These are phyloP conservation scores for Abortiporus biennis DNA, from an alignment of 1,284 basidiomycete genomes.

Conservation along the genomic window DNA sequence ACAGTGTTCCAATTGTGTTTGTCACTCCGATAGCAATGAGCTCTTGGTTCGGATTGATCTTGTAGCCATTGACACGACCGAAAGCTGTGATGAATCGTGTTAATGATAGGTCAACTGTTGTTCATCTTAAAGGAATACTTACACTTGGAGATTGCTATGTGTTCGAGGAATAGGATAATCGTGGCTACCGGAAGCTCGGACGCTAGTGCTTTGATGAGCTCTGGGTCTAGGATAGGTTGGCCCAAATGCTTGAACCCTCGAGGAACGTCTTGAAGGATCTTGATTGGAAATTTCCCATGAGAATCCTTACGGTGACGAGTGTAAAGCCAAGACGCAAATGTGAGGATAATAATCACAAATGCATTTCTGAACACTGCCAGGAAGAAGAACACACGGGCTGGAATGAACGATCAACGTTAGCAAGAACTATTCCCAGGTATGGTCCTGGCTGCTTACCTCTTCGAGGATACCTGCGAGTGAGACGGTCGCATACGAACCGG, in stretches of 20 bases:
- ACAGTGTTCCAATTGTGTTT: constrained; percentile 81
- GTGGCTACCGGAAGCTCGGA: constrained; percentile 85
- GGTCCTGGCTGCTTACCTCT: constrained; percentile 36
- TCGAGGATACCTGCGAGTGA: constrained; percentile 65
- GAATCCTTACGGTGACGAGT: constrained; percentile 54
- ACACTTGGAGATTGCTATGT: constrained; percentile 94
- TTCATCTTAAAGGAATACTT: constrained; percentile 18
- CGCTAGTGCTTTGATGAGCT: constrained; percentile 65
- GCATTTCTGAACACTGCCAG: constrained; percentile 80
- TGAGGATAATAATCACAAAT: constrained; percentile 81
- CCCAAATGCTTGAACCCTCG: constrained; percentile 76
- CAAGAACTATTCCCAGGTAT: constrained; percentile 3
- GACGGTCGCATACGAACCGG: constrained; percentile 55
- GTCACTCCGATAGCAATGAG: constrained; percentile 95
- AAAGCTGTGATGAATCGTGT: constrained; percentile 53
- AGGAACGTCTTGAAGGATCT: constrained; percentile 80
- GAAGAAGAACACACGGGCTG: constrained; percentile 87
- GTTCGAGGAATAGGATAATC: constrained; percentile 91
- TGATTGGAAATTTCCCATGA: constrained; percentile 77
- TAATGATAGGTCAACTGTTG: not conserved
- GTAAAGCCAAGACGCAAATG: constrained; percentile 82
- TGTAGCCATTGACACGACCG: constrained; percentile 92
- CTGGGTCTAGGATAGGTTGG: constrained; percentile 53
- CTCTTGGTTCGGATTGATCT: constrained; percentile 96
- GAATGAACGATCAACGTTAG: constrained; percentile 6